Base-by-base conservation (phyloP, 2,329 filamentous ascomycete genomes). In the Phyllosticta capitalensis region DNA sequence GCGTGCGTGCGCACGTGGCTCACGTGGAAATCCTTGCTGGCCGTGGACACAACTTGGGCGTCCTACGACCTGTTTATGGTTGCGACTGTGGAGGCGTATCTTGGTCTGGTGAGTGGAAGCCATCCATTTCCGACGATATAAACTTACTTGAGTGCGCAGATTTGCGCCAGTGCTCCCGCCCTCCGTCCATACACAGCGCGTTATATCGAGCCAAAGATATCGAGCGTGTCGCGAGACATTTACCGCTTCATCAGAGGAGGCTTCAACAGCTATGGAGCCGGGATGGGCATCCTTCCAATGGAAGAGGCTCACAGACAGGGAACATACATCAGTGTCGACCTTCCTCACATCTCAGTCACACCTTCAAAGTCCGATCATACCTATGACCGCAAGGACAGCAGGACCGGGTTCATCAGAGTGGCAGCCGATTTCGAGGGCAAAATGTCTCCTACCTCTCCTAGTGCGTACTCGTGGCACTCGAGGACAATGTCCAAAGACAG, bases 51-150 rank as follows among this genome's bases (percentile, higher is more conserved):
- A 58, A 76, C 75, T 2, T 78, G 76, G 76, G 74, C 70, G 57
- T 68, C 73, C 4, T 78, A 75, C 66, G 74, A 74, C 5, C 65
- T 78, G 0, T 79, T 76, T 74, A 77, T 78, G n/a, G 71, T 71
- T 51, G 75, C 76, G 4, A 72, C 74, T 0, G 71, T 79, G 2
- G 76, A 79, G 63, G 74, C 78, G 9, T 75, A 79, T 61, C 61
- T 79, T 6, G 76, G 74, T 9, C 71, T 79, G n/a, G 74, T 77
- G 64, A 65, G 74, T 71, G 14, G n/a, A 45, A 45, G 14, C 10
- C 19, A 26, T 26, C 10, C 17, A 20, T 38, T 21, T 9, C 21
- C 5, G 14, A 9, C n/a, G 17, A 45, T 9, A 28, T 9, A 5
- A 20, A 5, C 19, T 30, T 7, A 50, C 10, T 2, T 28, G 9